Base-by-base conservation (phyloP, 2,329 filamentous ascomycete genomes). In the Aspergillus floridensis region DNA sequence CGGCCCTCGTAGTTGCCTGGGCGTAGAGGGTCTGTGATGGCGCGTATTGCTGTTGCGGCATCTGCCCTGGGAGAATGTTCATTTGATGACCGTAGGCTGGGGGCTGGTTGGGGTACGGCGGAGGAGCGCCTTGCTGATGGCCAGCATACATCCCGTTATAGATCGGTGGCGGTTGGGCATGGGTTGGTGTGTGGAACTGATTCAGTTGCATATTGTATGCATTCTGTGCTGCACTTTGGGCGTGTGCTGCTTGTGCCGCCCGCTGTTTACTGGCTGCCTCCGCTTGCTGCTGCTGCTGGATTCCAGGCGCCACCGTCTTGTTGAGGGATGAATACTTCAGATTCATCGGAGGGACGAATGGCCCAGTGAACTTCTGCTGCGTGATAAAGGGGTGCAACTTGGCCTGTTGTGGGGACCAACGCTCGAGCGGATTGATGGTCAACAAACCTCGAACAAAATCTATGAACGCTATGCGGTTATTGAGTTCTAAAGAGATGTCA, bases 311-410 rank as follows among this genome's bases (percentile, higher is more conserved):
- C 14, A 93, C 91, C 21, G 93, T 96, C 70, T 95, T 86, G 73
- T 91, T 93, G 57, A 91, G 82, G 2, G 91, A 90, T 68, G 90
- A 91, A 21, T 92, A 87, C 75, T 97, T 97, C 60, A 98, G 80
- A 71, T 96, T 96, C 92, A 97, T 96, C 2, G 93, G 93, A 8
- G 95, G 95, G 51, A 98, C 91, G 72, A 99, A 99, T 3, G 93
- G 92, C 0, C 92, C 93, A 0, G 93, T 97, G 73, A 89, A 99
- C 80, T 98, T 99, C 72, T 96, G 90, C 73, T 99, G 95, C 0
- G 95, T 99, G 72, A 99, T 99, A 76, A 99, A 99, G 0, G 95
- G 95, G 73, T 99, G 95, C 60, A 97, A 81, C 73, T 97, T 97
- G 35, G 95, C 95, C 78, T 99, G 95, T 71, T 97, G 93, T 6